A percentile compares a stretch with the other conserved stretches of the same genome.
These are phyloP conservation scores for Claviceps sp. DNA, from an alignment of 2,329 filamentous ascomycete species.

Conservation along the genomic window DNA sequence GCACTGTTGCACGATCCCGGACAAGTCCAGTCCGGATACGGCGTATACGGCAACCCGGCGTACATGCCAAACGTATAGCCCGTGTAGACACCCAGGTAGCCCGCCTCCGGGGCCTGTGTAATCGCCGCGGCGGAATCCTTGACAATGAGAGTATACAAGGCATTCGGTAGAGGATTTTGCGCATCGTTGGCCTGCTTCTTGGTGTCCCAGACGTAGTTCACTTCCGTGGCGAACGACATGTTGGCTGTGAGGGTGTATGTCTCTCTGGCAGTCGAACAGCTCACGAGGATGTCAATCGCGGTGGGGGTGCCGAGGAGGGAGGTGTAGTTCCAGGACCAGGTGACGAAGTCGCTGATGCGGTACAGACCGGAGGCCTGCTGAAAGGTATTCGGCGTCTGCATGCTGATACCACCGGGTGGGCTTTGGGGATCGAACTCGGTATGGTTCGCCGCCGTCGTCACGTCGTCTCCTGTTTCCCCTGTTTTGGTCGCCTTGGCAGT, in stretches of 20 bases:
- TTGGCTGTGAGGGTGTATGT: conserved; percentile 51
- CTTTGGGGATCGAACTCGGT: conserved; percentile 32
- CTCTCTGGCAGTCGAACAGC: conserved; percentile 35
- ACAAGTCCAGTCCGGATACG: conserved; percentile 39
- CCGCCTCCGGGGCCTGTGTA: conserved; percentile 36
- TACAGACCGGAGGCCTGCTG: conserved; percentile 35
- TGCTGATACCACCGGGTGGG: conserved; percentile 36
- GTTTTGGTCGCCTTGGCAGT: conserved; percentile 19
- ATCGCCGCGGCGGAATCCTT: conserved; percentile 42
- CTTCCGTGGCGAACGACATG: conserved; percentile 42
- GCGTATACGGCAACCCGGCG: conserved; percentile 34
- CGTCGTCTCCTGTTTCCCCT: conserved; percentile 12
- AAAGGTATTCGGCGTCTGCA: conserved; percentile 37
- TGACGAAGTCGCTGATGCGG: conserved; percentile 47
- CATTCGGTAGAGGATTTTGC: conserved; percentile 33
- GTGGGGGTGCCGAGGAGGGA: conserved; percentile 43
- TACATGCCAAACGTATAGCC: conserved; percentile 47
- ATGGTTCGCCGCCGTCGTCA: conserved; percentile 16
- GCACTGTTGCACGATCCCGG: conserved; percentile 46
- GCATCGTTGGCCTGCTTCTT: conserved; percentile 31
- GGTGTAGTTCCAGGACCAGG: conserved; percentile 54
- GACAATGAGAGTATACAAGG: conserved; percentile 48
- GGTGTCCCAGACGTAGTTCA: conserved; percentile 46
- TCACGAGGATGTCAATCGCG: conserved; percentile 45
- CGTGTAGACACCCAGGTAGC: conserved; percentile 38